These are phyloP conservation scores for Kwoniella heveanensis DNA, from an alignment of 768 basidiomycete species.

Conservation along the genomic window DNA sequence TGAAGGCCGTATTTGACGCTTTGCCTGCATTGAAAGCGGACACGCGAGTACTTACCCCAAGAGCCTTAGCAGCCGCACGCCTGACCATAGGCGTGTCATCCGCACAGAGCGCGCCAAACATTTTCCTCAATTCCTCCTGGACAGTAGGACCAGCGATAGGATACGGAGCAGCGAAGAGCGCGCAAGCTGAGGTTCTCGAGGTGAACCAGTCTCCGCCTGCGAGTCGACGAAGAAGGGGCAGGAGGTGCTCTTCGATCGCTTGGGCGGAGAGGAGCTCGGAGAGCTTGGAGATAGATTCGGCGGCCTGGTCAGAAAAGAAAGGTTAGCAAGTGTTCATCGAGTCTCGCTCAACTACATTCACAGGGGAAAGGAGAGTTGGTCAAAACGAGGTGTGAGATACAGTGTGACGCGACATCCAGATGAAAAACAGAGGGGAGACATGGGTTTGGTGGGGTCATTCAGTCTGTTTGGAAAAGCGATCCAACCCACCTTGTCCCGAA, in stretches of 20 bases:
- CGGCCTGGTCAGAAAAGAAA: slow-evolving; percentile 64
- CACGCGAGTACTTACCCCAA: slow-evolving; percentile 73
- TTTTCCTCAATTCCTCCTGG: slow-evolving; percentile 81
- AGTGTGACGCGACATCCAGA: not conserved
- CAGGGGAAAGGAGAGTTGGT: too few species aligned
- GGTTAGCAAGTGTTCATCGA: not conserved
- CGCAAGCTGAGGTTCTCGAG: slow-evolving; percentile 90
- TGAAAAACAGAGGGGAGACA: slow-evolving; percentile 3
- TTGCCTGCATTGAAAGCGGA: too few species aligned
- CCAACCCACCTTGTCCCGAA: slow-evolving; percentile 83
- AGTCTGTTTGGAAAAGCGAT: not conserved
- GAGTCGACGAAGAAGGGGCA: slow-evolving; percentile 85
- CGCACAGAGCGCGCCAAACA: slow-evolving; percentile 75
- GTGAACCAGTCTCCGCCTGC: slow-evolving; percentile 98
- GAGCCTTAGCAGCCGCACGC: slow-evolving; percentile 91
- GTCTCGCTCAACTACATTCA: too few species aligned
- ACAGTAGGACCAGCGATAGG: slow-evolving; percentile 54
- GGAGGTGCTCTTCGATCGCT: slow-evolving; percentile 85
- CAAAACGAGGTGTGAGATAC: not conserved
- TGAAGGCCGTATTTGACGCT: too few species aligned
- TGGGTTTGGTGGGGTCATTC: too few species aligned
- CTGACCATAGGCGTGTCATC: slow-evolving; percentile 99
- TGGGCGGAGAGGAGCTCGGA: slow-evolving; percentile 71
- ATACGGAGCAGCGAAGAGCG: slow-evolving; percentile 89
- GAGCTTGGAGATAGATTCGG: slow-evolving; percentile 92